A percentile compares a stretch with the other conserved stretches of the same genome.
These are phyloP conservation scores for Talaromyces sp. DNA, from an alignment of 2,329 filamentous ascomycete genomes.

Conservation along the genomic window DNA sequence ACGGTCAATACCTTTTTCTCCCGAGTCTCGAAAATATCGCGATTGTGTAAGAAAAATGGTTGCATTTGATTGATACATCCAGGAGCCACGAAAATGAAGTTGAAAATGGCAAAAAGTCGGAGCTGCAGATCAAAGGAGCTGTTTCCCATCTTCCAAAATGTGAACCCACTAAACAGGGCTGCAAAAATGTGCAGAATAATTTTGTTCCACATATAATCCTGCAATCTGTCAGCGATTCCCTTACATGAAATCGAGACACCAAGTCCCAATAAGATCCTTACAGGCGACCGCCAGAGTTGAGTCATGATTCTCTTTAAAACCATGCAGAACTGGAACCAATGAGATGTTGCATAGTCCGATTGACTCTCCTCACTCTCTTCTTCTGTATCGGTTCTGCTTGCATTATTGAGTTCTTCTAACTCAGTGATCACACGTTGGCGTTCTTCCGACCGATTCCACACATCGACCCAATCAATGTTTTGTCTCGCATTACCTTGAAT, in stretches of 20 bases:
- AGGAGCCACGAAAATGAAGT: slow-evolving; percentile 58
- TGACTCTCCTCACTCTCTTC: slow-evolving; percentile 24
- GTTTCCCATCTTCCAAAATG: slow-evolving; percentile 56
- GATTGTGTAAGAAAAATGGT: slow-evolving; percentile 52
- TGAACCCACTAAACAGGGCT: slow-evolving; percentile 57
- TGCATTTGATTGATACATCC: slow-evolving; percentile 56
- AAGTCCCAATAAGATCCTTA: slow-evolving; percentile 10
- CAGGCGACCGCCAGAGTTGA: slow-evolving; percentile 30
- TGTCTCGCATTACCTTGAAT: slow-evolving; percentile 22
- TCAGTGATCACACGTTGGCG: slow-evolving; percentile 19
- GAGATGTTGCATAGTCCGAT: slow-evolving; percentile 32
- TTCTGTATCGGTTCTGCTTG: slow-evolving; percentile 14
- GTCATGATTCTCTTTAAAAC: slow-evolving; percentile 28
- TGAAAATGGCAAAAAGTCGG: slow-evolving; percentile 56
- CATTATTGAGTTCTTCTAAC: slow-evolving; percentile 22
- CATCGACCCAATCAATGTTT: slow-evolving; percentile 26
- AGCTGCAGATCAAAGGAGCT: slow-evolving; percentile 49
- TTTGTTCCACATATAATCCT: slow-evolving; percentile 44
- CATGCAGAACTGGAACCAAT: slow-evolving; percentile 35
- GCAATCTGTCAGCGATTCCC: neutral
- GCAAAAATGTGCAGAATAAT: slow-evolving; percentile 49
- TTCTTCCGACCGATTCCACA: slow-evolving; percentile 27
- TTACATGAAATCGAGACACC: neutral
- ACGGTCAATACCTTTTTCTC: slow-evolving; percentile 47
- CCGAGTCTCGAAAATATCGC: slow-evolving; percentile 54